Evolutionary conservation across 1,284 basidiomycete species (phyloP), one percentile per base, ranked within the genome.

Genomic region (Fomes fomentarius): DNA sequence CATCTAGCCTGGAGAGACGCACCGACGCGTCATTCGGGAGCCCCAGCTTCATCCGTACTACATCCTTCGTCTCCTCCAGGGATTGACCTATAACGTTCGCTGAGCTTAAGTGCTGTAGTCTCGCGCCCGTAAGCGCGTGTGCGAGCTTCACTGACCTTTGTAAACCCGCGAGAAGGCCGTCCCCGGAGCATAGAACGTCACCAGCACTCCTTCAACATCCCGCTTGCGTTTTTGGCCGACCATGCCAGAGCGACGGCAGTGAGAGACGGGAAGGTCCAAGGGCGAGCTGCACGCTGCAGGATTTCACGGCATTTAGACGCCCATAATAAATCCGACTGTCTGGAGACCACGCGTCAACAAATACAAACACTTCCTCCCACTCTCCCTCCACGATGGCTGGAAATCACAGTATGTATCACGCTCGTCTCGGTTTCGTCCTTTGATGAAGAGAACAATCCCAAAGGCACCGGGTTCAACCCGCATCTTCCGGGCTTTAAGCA

Each of bases 401-500:
- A 54, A 67, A 67, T 54, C 56, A 67, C 52, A 63, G 70, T 71
- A 58, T 43, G 67, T 53, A 26, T 46, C 41, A 17, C 26, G 30
- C 19, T 26, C 10, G 8, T 52, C 19, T 58, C 66, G 56, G 48
- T 11, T 17, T 49, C n/a, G 47, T 24, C 35, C 40, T 33, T 41
- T 49, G 11, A 38, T 45, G 31, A n/a, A n/a, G n/a, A n/a, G n/a
- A n/a, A 35, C 47, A 37, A 37, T 21, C 1, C 19, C 12, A 14
- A 31, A 61, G 60, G 63, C 52, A 42, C 74, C 83, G 75, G 93
- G 91, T 65, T 95, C 94, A 79, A 93, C 71, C 93, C 93, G 37
- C 92, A 93, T 71, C 78, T 93, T 35, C 91, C 93, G 37, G 85
- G 89, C 21, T 78, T 86, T 65, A 82, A 80, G 67, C 84, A 94